phyloP scores from a whole-genome alignment of 2,329 filamentous ascomycete genomes.

The Ramularia endophylla region DNA sequence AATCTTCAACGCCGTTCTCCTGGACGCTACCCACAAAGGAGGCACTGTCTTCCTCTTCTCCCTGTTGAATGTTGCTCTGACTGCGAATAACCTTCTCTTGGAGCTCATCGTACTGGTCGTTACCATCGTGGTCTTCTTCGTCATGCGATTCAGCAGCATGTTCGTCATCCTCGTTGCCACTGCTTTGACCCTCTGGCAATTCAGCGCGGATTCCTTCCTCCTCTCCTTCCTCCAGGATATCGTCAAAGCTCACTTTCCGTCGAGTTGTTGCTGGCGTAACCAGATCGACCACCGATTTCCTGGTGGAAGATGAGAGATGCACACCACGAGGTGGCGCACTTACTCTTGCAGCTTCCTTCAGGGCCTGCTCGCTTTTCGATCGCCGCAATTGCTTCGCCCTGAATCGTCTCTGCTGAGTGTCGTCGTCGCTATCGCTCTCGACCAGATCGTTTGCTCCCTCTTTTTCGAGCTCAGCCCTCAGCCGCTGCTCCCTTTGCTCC shows the following conservation, averaged over 20 bases:
- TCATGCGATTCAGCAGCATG: conserved; percentile 24
- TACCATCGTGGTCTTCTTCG: conserved; percentile 21
- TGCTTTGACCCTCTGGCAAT: conserved; percentile 5
- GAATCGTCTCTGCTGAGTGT: conserved; percentile 8
- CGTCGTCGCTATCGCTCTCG: conserved; percentile 21
- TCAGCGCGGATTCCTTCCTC: conserved; percentile 10
- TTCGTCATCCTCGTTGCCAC: conserved; percentile 19
- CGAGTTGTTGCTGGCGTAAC: conserved; percentile 28
- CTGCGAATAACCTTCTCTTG: conserved; percentile 29
- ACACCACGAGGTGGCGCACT: neutral
- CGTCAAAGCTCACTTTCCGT: conserved; percentile 3
- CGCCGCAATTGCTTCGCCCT: conserved; percentile 11
- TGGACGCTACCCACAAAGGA: conserved; percentile 7
- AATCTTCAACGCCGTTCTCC: conserved; percentile 8
- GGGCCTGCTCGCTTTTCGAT: conserved; percentile 20
- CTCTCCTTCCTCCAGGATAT: conserved; percentile 14
- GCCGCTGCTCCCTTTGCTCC: conserved; percentile 26
- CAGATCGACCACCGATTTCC: conserved; percentile 22
- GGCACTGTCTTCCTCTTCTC: conserved; percentile 16
- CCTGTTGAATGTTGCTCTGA: conserved; percentile 21
- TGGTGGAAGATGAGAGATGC: conserved; percentile 5
- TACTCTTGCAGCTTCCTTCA: conserved; percentile 3
- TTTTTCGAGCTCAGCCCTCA: conserved; percentile 4
- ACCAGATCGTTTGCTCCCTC: conserved; percentile 12
- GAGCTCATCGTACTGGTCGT: conserved; percentile 36